Evolutionary conservation across 169 alveolate genomes (phyloP).

Genomic region (Eimeria tenella): DNA sequence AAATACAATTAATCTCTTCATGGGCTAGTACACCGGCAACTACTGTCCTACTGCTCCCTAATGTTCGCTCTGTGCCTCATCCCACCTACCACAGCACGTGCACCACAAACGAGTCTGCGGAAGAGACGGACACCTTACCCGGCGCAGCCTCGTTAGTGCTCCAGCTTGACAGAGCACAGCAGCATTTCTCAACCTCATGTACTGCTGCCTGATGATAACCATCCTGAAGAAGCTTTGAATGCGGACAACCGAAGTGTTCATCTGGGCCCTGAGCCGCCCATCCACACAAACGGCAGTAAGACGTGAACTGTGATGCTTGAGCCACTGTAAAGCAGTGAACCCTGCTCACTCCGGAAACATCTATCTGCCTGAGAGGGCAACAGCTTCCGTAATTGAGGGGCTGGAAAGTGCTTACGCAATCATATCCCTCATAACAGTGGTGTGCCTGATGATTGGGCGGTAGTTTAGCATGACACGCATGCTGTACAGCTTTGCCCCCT

Average conservation of each 20-base stretch:
- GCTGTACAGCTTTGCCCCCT: constrained; percentile 86
- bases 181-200: constrained; percentile 78
- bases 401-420: constrained; percentile 77
- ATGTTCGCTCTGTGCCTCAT: too few relatives aligned
- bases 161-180: constrained; percentile 84
- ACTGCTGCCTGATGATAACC: constrained; percentile 85
- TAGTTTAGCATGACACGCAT: constrained; percentile 83
- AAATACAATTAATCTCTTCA: too few relatives aligned
- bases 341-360: too few relatives aligned
- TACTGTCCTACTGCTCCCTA: too few relatives aligned
- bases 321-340: not conserved
- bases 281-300: not conserved
- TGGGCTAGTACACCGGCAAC: too few relatives aligned
- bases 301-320: too few relatives aligned
- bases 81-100: too few relatives aligned
- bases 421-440: constrained; percentile 83
- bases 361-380: not conserved
- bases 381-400: not conserved
- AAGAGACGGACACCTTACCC: constrained; percentile 58
- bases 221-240: constrained; percentile 86
- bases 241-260: constrained; percentile 83
- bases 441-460: constrained; percentile 79
- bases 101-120: not conserved
- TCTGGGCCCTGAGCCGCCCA: constrained; percentile 63
- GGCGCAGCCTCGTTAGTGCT: constrained; percentile 83